Conservation (phyloP, 225 moss, liverwort and hornwort species). For the Pseudoscleropodium purum region DNA sequence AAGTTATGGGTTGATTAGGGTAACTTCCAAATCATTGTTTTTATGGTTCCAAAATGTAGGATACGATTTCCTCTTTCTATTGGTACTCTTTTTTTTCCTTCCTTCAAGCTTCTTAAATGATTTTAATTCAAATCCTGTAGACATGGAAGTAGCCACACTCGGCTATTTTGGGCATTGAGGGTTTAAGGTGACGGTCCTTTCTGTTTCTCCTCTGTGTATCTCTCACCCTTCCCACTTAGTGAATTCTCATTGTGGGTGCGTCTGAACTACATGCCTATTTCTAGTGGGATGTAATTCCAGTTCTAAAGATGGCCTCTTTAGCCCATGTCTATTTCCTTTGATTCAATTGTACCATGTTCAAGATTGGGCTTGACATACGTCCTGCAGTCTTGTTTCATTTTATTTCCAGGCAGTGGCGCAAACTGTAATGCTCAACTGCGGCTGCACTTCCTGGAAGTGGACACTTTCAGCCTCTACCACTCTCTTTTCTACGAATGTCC, state of each 20-base stretch:
- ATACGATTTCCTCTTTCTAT: background rate
- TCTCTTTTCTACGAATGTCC: background rate
- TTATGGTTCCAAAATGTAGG: background rate
- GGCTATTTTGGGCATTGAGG: background rate
- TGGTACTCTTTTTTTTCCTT: too few species aligned
- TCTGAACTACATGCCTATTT: background rate
- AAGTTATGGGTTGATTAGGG: background rate
- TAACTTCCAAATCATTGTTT: background rate
- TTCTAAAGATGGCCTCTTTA: background rate
- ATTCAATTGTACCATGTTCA: background rate
- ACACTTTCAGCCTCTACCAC: background rate
- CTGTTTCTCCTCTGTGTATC: background rate
- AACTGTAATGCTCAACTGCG: background rate
- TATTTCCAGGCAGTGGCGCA: constrained; percentile 4
- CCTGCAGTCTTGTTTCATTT: background rate
- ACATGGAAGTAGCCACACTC: background rate
- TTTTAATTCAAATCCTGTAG: background rate
- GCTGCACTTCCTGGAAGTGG: background rate
- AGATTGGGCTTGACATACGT: background rate
- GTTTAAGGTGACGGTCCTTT: background rate
- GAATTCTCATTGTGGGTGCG: background rate
- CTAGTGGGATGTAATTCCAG: background rate
- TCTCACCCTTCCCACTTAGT: background rate
- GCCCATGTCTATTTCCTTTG: background rate
- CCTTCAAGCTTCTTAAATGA: background rate